These are phyloP conservation scores for Beauveria sp. DNA, from an alignment of 2,329 filamentous ascomycete species.

Conservation along the genomic window DNA sequence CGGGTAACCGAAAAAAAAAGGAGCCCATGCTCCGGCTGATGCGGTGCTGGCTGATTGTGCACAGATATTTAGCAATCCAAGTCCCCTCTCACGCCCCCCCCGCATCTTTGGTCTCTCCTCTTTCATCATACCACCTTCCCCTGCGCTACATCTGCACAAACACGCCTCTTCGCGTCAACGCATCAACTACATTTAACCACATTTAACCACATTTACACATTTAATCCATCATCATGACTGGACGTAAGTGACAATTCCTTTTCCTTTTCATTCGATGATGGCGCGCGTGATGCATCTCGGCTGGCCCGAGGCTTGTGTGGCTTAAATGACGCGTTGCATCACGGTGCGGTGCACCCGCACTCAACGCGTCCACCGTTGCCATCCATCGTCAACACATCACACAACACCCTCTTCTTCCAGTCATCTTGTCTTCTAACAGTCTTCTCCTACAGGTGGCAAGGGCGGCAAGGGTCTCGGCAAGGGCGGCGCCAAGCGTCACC, in stretches of 20 bases:
- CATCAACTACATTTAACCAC: constrained; percentile 19
- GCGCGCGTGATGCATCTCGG: background rate
- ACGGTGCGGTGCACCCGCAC: background rate
- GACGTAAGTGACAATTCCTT: constrained; percentile 47
- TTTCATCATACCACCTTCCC: constrained; percentile 13
- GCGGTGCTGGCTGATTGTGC: constrained; percentile 31
- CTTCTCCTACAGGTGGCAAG: constrained; percentile 63
- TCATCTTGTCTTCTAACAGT: constrained; percentile 34
- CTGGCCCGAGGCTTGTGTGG: background rate
- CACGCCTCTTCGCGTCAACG: constrained; percentile 17
- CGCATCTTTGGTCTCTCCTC: constrained; percentile 17
- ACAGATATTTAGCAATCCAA: constrained; percentile 29
- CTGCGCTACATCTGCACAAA: constrained; percentile 16
- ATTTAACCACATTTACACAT: constrained; percentile 15
- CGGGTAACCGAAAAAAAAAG: background rate
- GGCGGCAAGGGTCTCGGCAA: constrained; percentile 97
- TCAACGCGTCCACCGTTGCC: background rate
- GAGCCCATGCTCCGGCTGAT: constrained; percentile 19
- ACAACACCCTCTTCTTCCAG: background rate
- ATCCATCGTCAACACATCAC: background rate
- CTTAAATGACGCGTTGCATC: constrained; percentile 8
- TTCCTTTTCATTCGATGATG: constrained; percentile 1
- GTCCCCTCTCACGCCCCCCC: constrained; percentile 19
- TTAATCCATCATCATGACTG: constrained; percentile 45
- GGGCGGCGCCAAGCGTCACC: constrained; percentile 96